Conservation (phyloP, 2,329 filamentous ascomycete species). For the Nothopassalora personata region DNA sequence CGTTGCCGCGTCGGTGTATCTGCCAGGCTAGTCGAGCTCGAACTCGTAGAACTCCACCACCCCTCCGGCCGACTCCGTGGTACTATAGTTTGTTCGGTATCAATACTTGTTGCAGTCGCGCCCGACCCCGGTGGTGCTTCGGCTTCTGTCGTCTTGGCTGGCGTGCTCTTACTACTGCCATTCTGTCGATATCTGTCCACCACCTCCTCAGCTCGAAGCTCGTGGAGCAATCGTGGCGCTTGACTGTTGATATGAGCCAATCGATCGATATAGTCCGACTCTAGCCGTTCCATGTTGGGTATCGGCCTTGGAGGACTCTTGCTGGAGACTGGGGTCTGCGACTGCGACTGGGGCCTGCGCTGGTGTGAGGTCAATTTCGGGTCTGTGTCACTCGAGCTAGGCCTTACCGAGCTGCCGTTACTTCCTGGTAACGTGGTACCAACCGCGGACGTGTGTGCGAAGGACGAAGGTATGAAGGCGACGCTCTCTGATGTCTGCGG, state of each 20-base stretch:
- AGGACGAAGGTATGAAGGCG: conserved; percentile 12
- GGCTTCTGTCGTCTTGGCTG: not conserved
- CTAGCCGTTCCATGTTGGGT: not conserved
- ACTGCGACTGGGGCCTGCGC: conserved; percentile 9
- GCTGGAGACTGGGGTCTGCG: not conserved
- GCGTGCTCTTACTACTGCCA: not conserved
- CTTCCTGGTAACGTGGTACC: not conserved
- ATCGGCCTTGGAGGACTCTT: not conserved
- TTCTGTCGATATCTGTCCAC: conserved; percentile 3
- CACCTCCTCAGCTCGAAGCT: not conserved
- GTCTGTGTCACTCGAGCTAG: conserved; percentile 9
- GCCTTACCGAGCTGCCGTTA: conserved; percentile 10
- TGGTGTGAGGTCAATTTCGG: conserved; percentile 20
- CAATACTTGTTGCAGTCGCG: conserved; percentile 4
- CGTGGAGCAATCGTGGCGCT: not conserved
- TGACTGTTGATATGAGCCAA: conserved; percentile 1
- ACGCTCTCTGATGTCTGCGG: conserved; percentile 1
- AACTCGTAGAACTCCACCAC: conserved; percentile 22
- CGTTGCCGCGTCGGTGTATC: not conserved
- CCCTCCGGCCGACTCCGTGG: conserved; percentile 17
- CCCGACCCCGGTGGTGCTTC: not conserved
- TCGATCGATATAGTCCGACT: conserved; percentile 1
- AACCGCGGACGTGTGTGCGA: conserved; percentile 15
- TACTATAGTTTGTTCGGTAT: conserved; percentile 19
- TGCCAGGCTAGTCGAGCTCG: conserved; percentile 12